Evolutionary conservation across 306 rosid species (phyloP), one percentile per base, ranked within the genome.

Genomic region (Prosopis cineraria): DNA sequence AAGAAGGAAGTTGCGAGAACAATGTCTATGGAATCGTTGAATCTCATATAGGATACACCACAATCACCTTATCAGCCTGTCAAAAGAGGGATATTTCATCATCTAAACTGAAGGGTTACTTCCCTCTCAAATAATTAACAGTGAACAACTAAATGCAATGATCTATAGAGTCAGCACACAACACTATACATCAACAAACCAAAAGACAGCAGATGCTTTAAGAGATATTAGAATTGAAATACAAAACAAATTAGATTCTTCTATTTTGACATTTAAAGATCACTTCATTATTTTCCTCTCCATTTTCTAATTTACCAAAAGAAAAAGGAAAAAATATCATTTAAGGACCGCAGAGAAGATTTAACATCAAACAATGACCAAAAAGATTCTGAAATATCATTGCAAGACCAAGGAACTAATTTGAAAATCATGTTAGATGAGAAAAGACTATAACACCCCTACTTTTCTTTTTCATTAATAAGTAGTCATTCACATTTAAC

Each of bases 51-150:
- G 99, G 99, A 83, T 84, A 95, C 78, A 95, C 88, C 84, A 95
- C 94, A 5, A 89, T 91, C 86, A 91, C 93, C 92, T 87, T 95
- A 62, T 91, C 99, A 74, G 86, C 93, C 99, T 95, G 99, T 78
- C 68, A 76, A 66, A 68, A 68, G 53, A 59, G 52, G 1, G 44
- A 79, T 19, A 3, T 53, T 50, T 72, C 52, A 68, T 69, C 80
- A 77, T 71, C 72, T 62, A 44, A 63, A 45, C 33, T 58, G 24
- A 58, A 70, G 34, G 17, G 37, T 69, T 33, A 45, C 20, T 68
- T 67, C 60, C 74, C 33, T 53, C 45, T 37, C 59, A 80, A 77
- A 68, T 70, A 80, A 72, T 30, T 44, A 79, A 41, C 20, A 50
- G 34, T 25, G 62, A 52, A 16, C 41, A 67, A 72, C 34, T 77